Evolutionary conservation across 164 flowering plant genomes (phyloP).

Genomic region (Macadamia tetraphylla): DNA sequence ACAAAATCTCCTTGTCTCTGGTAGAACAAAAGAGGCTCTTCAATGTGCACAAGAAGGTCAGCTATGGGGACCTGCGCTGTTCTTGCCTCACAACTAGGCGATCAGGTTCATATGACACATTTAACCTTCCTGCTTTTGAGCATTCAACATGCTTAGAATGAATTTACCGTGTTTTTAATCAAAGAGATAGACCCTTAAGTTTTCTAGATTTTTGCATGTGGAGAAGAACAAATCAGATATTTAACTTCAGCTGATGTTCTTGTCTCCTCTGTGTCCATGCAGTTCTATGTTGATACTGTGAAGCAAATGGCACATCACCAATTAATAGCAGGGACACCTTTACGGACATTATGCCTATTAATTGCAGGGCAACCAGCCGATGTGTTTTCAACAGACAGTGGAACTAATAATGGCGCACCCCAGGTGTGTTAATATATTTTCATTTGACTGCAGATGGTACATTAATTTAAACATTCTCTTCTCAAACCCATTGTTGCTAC

Average conservation of each 20-base stretch:
- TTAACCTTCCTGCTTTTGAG: not conserved
- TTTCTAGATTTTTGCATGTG: not conserved
- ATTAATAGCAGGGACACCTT: constrained; percentile 79
- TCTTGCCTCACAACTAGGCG: constrained; percentile 88
- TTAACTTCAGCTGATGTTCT: not conserved
- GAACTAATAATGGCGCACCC: constrained; percentile 18
- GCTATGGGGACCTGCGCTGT: constrained; percentile 94
- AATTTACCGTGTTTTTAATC: too few relatives aligned
- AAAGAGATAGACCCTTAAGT: not conserved
- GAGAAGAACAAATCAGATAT: not conserved
- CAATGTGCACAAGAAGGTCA: constrained; percentile 91
- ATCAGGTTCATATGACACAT: constrained; percentile 48
- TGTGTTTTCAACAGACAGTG: constrained; percentile 51
- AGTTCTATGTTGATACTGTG: constrained; percentile 86
- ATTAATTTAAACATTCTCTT: not conserved
- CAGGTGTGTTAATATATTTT: constrained; percentile 23
- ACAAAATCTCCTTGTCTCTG: constrained; percentile 89
- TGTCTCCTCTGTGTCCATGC: constrained; percentile 22
- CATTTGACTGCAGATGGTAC: constrained; percentile 52
- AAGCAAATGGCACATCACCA: constrained; percentile 88
- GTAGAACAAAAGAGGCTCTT: constrained; percentile 82
- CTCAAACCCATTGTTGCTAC: not conserved
- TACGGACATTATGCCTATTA: constrained; percentile 85
- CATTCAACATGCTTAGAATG: constrained; percentile 1
- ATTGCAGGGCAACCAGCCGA: constrained; percentile 94